Conservation (phyloP, 179 eudicot genomes). For the Camellia oleifera region DNA sequence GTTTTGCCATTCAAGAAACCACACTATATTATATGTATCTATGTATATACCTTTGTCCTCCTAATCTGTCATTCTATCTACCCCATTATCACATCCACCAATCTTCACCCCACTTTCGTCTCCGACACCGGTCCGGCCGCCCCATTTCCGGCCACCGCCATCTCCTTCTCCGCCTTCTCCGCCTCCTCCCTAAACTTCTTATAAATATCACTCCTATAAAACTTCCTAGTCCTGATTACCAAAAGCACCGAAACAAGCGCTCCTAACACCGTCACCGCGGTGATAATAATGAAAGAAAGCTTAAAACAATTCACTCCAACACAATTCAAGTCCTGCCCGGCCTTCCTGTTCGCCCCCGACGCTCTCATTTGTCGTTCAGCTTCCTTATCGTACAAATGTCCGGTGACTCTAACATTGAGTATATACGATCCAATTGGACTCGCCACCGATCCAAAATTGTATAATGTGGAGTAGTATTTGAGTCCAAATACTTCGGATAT, state of each 20-base stretch:
- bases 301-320: slow-evolving; percentile 30
- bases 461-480: slow-evolving; percentile 44
- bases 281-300: slow-evolving; percentile 34
- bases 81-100: neutral
- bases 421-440: slow-evolving; percentile 39
- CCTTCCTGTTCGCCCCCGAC: slow-evolving; percentile 6
- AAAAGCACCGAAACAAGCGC: slow-evolving; percentile 26
- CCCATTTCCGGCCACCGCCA: slow-evolving; percentile 6
- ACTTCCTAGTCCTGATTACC: slow-evolving; percentile 41
- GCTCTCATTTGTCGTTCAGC: slow-evolving; percentile 32
- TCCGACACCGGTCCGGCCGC: neutral
- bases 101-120: neutral
- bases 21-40: too few species aligned
- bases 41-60: too few species aligned
- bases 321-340: slow-evolving; percentile 32
- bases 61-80: too few species aligned
- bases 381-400: slow-evolving; percentile 38
- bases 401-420: slow-evolving; percentile 36
- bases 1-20: too few species aligned
- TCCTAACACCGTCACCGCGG: slow-evolving; percentile 32
- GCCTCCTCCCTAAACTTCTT: slow-evolving; percentile 35
- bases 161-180: slow-evolving; percentile 19
- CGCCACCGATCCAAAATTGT: slow-evolving; percentile 40
- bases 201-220: slow-evolving; percentile 41
- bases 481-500: slow-evolving; percentile 46